Evolutionary conservation across 1,284 basidiomycete species (phyloP), one percentile per base, ranked within the genome.

Genomic region (Sporisorium scitamineum): DNA sequence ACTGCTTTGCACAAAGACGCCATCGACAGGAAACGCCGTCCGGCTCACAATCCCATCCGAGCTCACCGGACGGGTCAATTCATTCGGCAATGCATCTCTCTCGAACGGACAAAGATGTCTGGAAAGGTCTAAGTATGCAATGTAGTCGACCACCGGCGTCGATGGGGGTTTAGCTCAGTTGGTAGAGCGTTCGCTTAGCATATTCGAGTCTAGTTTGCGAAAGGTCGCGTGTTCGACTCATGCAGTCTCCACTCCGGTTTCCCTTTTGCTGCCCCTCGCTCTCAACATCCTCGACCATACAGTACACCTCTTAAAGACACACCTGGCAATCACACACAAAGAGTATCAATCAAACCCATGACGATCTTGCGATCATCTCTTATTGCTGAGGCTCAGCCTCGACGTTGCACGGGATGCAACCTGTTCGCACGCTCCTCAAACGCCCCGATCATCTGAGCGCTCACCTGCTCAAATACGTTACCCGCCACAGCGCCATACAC

Each of bases 401-500:
- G 18, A 5, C 48, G 54, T 22, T 45, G 44, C 3, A 0, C 6
- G 9, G 69, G 55, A 55, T 71, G 69, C 51, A 75, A 37, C 22
- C 56, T 22, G 29, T 69, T 45, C 14, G 68, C 95, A 34, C 95
- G 89, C 77, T 91, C 88, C 86, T 97, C 93, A 81, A 99, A 99
- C 5, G 95, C 95, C 67, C 92, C 88, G 26, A 97, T 92, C 94
- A 97, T 97, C 86, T 92, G 89, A 70, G 90, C 90, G 9, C 93
- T 93, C 10, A 97, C 92, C 82, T 92, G 90, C 24, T 92, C 92
- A 82, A 97, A 94, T 80, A 97, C 94, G 13, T 91, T 88, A 26
- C 91, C 89, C 5, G 93, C 93, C 20, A 95, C 89, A 1, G 91
- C 89, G 1, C 93, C 92, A 83, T 97, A 92, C 39, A 96, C 79